phyloP scores from a whole-genome alignment of 106 monocot genomes.

The Allium cepa region DNA sequence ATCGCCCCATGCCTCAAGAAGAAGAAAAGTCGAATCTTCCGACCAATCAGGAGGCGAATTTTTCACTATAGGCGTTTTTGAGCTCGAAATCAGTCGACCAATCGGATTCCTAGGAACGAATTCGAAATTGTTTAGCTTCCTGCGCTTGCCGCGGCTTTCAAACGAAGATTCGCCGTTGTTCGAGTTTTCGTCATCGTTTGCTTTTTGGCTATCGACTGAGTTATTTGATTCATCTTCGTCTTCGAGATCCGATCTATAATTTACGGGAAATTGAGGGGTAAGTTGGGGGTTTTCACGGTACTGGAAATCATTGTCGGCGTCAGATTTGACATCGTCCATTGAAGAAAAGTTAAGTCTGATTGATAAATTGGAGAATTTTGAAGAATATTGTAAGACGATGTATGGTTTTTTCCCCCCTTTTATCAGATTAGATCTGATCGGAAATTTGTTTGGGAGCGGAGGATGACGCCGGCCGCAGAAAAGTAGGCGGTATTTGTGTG shows the following conservation, averaged over 20 bases:
- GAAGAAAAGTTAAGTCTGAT: not conserved
- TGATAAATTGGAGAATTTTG: not conserved
- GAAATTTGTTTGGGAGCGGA: not conserved
- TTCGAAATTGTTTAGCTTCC: slow-evolving; percentile 62
- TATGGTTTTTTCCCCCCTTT: too few relatives aligned
- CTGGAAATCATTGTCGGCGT: slow-evolving; percentile 29
- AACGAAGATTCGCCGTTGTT: slow-evolving; percentile 21
- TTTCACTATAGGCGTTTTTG: slow-evolving; percentile 9
- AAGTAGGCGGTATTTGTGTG: not conserved
- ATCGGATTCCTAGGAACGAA: slow-evolving; percentile 53
- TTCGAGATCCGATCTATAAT: slow-evolving; percentile 7
- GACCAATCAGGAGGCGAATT: slow-evolving; percentile 68
- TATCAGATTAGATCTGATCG: not conserved
- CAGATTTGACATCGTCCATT: slow-evolving; percentile 35
- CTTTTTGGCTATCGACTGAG: not conserved
- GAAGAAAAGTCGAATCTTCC: slow-evolving; percentile 72
- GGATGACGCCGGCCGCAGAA: not conserved
- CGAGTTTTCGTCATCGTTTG: slow-evolving; percentile 11
- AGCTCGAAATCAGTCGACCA: not conserved
- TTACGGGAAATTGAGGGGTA: slow-evolving; percentile 9
- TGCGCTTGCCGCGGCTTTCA: slow-evolving; percentile 61
- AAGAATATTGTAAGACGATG: not conserved
- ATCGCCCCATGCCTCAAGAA: slow-evolving; percentile 86
- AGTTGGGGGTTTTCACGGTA: slow-evolving; percentile 5
- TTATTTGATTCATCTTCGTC: slow-evolving; percentile 12